Conservation (phyloP, 2,329 filamentous ascomycete genomes). For the Teratosphaeria zuluensis region DNA sequence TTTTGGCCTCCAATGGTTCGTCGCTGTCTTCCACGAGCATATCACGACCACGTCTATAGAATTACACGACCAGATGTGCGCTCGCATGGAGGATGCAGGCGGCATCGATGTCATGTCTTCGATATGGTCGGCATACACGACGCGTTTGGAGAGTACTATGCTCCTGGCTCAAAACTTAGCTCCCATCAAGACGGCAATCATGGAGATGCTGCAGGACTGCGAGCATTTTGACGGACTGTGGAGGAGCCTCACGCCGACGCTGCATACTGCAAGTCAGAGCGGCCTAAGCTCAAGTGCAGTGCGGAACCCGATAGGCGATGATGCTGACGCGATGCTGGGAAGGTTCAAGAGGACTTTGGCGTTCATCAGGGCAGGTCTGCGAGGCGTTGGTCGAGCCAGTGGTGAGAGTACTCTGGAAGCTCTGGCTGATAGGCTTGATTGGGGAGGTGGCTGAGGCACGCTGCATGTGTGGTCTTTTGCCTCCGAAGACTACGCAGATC, state of each 20-base stretch:
- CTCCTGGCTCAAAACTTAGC: conserved; percentile 59
- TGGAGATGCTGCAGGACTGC: conserved; percentile 67
- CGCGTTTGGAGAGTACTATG: conserved; percentile 55
- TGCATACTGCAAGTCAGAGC: not conserved
- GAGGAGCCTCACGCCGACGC: conserved; percentile 10
- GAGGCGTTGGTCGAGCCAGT: conserved; percentile 64
- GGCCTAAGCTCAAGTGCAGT: not conserved
- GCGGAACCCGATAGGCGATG: conserved; percentile 1
- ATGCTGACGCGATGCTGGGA: conserved; percentile 19
- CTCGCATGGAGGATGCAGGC: conserved; percentile 48
- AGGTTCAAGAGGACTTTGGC: conserved; percentile 57
- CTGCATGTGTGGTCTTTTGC: not conserved
- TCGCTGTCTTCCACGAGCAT: conserved; percentile 64
- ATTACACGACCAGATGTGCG: conserved; percentile 47
- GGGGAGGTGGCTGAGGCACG: conserved; percentile 13
- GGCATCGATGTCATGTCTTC: conserved; percentile 76
- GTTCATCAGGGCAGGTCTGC: conserved; percentile 64
- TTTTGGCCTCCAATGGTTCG: conserved; percentile 62
- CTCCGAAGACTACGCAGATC: too few relatives aligned
- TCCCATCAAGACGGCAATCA: conserved; percentile 61
- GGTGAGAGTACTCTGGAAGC: conserved; percentile 68
- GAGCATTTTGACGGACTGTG: conserved; percentile 58
- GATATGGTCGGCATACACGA: conserved; percentile 56
- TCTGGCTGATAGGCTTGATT: conserved; percentile 68
- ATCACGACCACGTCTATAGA: conserved; percentile 61